These are phyloP conservation scores for Blastobotrys peoriensis DNA, from an alignment of 805 yeast species.

Conservation along the genomic window DNA sequence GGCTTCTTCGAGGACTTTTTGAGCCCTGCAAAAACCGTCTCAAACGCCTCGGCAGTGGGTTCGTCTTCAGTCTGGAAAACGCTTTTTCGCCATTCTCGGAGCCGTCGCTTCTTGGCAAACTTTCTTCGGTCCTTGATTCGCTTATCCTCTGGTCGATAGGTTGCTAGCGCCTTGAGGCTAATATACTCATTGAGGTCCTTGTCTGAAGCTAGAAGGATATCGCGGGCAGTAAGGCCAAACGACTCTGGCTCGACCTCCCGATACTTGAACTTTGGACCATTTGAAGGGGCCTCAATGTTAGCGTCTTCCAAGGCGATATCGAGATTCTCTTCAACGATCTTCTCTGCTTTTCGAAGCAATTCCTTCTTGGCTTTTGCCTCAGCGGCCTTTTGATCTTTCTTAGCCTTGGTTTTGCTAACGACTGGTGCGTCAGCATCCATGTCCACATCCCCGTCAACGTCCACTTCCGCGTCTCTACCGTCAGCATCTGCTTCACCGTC, in stretches of 20 bases:
- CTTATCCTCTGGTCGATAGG: conserved; percentile 74
- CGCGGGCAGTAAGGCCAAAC: conserved; percentile 79
- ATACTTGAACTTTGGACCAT: conserved; percentile 62
- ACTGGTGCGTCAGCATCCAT: conserved; percentile 16
- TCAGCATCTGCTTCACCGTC: conserved; percentile 39
- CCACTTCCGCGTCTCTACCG: conserved; percentile 31
- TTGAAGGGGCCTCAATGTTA: conserved; percentile 33
- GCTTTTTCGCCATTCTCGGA: conserved; percentile 84
- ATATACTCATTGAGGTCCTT: conserved; percentile 74
- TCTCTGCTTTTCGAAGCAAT: conserved; percentile 62
- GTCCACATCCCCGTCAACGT: conserved; percentile 26
- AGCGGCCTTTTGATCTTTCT: conserved; percentile 46
- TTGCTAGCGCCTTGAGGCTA: conserved; percentile 88
- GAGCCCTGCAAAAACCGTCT: too few species aligned
- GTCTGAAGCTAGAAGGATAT: conserved; percentile 87
- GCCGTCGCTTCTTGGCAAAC: conserved; percentile 71
- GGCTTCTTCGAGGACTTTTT: background rate
- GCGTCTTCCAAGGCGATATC: conserved; percentile 40
- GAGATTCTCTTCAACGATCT: conserved; percentile 70
- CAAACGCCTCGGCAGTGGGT: conserved; percentile 25
- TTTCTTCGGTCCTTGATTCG: conserved; percentile 75
- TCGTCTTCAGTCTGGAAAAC: conserved; percentile 59
- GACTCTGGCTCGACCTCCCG: conserved; percentile 94
- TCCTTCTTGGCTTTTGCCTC: conserved; percentile 58
- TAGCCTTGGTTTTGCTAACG: conserved; percentile 16